Percentiles rank a stretch among this genome's conserved stretches.
phyloP scores from a whole-genome alignment of 768 basidiomycete species.

The Leucosporidium scottii region DNA sequence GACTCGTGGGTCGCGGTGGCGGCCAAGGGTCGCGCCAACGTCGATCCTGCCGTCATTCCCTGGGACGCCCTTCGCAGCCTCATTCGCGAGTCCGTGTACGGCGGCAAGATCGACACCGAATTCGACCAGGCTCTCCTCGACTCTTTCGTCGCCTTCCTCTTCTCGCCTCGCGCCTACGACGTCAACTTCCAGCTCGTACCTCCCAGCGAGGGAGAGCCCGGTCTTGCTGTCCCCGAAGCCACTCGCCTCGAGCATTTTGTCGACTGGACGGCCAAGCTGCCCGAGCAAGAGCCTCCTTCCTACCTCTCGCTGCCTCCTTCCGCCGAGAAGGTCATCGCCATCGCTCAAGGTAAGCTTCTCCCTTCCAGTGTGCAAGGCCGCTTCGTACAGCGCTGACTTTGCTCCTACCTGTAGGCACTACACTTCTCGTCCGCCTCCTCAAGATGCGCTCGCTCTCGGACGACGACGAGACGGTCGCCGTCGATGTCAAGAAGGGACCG shows the following conservation, averaged over 20 bases:
- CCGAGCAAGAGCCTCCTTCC: slow-evolving; percentile 70
- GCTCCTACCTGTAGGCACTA: slow-evolving; percentile 53
- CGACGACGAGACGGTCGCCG: slow-evolving; percentile 64
- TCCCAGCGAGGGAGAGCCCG: slow-evolving; percentile 50
- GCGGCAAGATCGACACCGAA: slow-evolving; percentile 82
- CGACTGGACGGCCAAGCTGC: slow-evolving; percentile 77
- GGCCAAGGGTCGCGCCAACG: slow-evolving; percentile 81
- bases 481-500: slow-evolving; percentile 38
- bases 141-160: slow-evolving; percentile 83
- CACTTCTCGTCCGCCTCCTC: slow-evolving; percentile 74
- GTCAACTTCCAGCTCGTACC: slow-evolving; percentile 82
- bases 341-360: slow-evolving; percentile 40
- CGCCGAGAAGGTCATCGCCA: slow-evolving; percentile 84
- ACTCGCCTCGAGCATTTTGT: slow-evolving; percentile 87
- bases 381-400: not conserved
- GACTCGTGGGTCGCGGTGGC: slow-evolving; percentile 76
- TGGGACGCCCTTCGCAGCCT: slow-evolving; percentile 92
- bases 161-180: slow-evolving; percentile 82
- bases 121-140: slow-evolving; percentile 90
- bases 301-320: slow-evolving; percentile 91
- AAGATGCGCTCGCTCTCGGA: slow-evolving; percentile 87
- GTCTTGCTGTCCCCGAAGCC: slow-evolving; percentile 74
- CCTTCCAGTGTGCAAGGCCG: not conserved
- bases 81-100: slow-evolving; percentile 90
- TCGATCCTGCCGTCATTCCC: slow-evolving; percentile 84